Evolutionary conservation across 768 basidiomycete genomes (phyloP).

Genomic region (Trametes maxima): DNA sequence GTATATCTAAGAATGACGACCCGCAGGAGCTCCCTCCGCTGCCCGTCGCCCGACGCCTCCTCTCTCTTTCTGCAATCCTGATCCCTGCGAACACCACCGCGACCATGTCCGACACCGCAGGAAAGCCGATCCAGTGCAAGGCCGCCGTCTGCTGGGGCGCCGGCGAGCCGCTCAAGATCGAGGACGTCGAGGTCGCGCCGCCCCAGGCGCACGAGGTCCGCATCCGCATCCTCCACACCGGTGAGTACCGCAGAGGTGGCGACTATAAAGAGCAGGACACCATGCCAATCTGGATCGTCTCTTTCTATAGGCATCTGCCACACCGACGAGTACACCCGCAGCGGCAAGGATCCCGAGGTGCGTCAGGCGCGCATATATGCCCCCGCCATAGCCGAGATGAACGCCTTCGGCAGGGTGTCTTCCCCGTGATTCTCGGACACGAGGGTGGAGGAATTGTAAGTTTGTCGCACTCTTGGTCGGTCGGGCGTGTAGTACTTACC

Average conservation of each 20-base stretch:
- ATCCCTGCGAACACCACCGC: conserved; percentile 19
- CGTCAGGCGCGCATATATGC: conserved; percentile 19
- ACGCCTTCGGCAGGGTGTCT: conserved; percentile 60
- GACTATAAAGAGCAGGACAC: background rate
- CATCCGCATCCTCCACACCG: conserved; percentile 90
- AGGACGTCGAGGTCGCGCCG: conserved; percentile 93
- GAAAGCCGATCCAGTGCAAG: conserved; percentile 82
- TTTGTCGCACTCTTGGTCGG: conserved; percentile 18
- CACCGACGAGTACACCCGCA: conserved; percentile 96
- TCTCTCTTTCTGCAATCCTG: conserved; percentile 27
- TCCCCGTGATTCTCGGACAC: conserved; percentile 93
- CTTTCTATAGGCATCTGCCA: conserved; percentile 79
- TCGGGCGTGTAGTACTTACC: background rate
- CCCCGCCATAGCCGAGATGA: conserved; percentile 14
- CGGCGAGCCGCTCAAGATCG: conserved; percentile 80
- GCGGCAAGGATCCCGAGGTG: conserved; percentile 95
- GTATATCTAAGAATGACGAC: conserved; percentile 23
- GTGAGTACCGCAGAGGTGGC: conserved; percentile 41
- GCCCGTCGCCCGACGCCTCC: conserved; percentile 6
- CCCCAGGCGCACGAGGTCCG: conserved; percentile 90
- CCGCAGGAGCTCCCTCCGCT: background rate
- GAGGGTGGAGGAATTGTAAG: conserved; percentile 90
- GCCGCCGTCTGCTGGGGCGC: conserved; percentile 97
- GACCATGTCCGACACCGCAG: conserved; percentile 72
- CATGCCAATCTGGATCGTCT: background rate